A percentile compares a stretch with the other conserved stretches of the same genome.
Evolutionary conservation across 495 filamentous ascomycete species (phyloP).

Genomic region (Hypomontagnella submonticulosa): DNA sequence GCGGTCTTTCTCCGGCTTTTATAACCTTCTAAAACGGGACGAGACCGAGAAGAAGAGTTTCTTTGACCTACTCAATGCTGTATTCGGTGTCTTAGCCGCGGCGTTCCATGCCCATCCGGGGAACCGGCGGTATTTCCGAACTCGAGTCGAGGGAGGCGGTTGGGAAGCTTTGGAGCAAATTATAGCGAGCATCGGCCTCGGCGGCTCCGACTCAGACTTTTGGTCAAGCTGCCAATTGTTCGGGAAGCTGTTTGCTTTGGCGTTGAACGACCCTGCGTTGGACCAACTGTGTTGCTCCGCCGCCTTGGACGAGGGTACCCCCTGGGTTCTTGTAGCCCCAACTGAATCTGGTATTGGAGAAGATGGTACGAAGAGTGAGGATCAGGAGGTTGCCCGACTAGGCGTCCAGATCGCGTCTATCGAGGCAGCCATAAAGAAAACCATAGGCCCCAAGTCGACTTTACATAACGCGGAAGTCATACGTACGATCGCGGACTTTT

Average conservation of each 20-base stretch:
- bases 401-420: constrained; percentile 48
- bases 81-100: constrained; percentile 77
- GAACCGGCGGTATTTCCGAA: constrained; percentile 86
- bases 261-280: constrained; percentile 78
- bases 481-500: constrained; percentile 72
- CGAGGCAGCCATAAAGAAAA: constrained; percentile 56
- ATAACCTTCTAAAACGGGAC: constrained; percentile 70
- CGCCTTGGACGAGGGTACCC: constrained; percentile 42
- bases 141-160: constrained; percentile 76
- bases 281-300: constrained; percentile 61
- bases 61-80: constrained; percentile 75
- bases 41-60: constrained; percentile 68
- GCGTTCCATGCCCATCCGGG: constrained; percentile 83
- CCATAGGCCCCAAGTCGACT: constrained; percentile 64
- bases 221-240: constrained; percentile 80
- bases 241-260: constrained; percentile 84
- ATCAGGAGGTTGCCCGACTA: constrained; percentile 33
- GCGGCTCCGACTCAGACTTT: constrained; percentile 67
- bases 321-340: constrained; percentile 50
- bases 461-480: constrained; percentile 73
- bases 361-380: constrained; percentile 35
- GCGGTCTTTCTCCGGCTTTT: constrained; percentile 74
- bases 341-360: constrained; percentile 41
- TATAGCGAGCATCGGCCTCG: constrained; percentile 68
- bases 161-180: constrained; percentile 79